These are phyloP conservation scores for Cladosporium sp. DNA, from an alignment of 2,329 filamentous ascomycete species.

Conservation along the genomic window DNA sequence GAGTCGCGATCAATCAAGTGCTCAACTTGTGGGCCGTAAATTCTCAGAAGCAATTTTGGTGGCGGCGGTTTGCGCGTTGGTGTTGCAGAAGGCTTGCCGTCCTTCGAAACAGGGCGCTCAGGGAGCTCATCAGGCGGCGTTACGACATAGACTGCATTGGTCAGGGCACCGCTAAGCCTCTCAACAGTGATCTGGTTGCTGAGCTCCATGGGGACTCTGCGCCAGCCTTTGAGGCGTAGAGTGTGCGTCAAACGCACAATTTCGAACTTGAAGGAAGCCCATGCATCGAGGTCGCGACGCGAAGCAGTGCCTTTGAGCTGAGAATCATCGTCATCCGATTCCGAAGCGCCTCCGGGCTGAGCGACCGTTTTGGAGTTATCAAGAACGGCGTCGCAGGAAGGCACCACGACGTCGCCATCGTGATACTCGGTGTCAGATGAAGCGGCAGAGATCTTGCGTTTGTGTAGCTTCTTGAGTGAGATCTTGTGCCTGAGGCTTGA, in stretches of 20 bases:
- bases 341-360: constrained; percentile 58
- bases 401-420: constrained; percentile 78
- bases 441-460: constrained; percentile 44
- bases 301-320: constrained; percentile 25
- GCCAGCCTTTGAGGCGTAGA: constrained; percentile 85
- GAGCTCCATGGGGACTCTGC: constrained; percentile 68
- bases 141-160: constrained; percentile 95
- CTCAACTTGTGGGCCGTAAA: constrained; percentile 93
- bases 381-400: constrained; percentile 75
- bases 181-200: constrained; percentile 67
- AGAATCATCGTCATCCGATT: constrained; percentile 46
- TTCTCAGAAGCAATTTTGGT: constrained; percentile 76
- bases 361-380: constrained; percentile 88
- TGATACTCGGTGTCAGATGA: constrained; percentile 83
- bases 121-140: constrained; percentile 67
- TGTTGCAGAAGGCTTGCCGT: constrained; percentile 30
- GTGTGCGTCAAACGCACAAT: constrained; percentile 88
- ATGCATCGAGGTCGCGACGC: constrained; percentile 53
- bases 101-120: constrained; percentile 29
- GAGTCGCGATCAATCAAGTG: constrained; percentile 92
- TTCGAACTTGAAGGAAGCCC: constrained; percentile 86
- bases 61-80: constrained; percentile 46
- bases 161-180: constrained; percentile 83
- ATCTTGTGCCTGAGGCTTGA: constrained; percentile 23
- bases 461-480: constrained; percentile 26